Evolutionary conservation across 495 filamentous ascomycete species (phyloP), one percentile per base, ranked within the genome.

Genomic region (Penicillium psychrofluorescens): DNA sequence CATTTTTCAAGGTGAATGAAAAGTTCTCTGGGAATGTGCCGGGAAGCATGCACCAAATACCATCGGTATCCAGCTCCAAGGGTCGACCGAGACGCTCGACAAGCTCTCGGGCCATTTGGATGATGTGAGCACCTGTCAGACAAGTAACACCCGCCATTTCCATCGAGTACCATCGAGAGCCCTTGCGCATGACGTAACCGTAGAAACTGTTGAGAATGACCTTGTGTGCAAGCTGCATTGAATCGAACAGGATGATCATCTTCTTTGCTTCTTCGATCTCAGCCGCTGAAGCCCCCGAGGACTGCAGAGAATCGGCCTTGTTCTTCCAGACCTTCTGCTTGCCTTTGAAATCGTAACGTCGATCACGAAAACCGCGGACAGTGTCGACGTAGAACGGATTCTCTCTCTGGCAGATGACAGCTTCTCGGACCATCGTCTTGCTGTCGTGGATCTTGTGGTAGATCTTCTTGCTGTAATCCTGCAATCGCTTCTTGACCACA

Each of bases 151-250:
- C 92, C 10, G 92, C 92, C 92, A 99, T 99, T 63, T 97, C 92
- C 87, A 99, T 86, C 32, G 94, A 97, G 59, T 97, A 99, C 92
- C 92, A 99, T 39, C 92, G 77, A 34, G 91, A 96, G 6, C 92
- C 92, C 62, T 99, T 99, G 65, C 92, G 76, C 92, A 99, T 99
- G 50, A 97, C 92, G 60, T 99, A 99, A 41, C 92, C 92, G 54
- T 99, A 99, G 71, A 99, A 99, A 56, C 86, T 92, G 74, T 99
- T 99, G 41, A 99, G 64, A 72, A 99, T 99, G 69, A 96, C 91
- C 58, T 99, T 99, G 68, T 98, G 92, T 0, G 92, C 92, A 58
- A 99, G 72, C 61, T 99, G 92, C 40, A 99, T 65, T 0, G 92
- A 99, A 59, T 99, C 92, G 58, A 88, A 99, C 4, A 99, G 72